Base-by-base conservation (phyloP, 1,139 yeast species). In the Saccharomyces hybrid region DNA sequence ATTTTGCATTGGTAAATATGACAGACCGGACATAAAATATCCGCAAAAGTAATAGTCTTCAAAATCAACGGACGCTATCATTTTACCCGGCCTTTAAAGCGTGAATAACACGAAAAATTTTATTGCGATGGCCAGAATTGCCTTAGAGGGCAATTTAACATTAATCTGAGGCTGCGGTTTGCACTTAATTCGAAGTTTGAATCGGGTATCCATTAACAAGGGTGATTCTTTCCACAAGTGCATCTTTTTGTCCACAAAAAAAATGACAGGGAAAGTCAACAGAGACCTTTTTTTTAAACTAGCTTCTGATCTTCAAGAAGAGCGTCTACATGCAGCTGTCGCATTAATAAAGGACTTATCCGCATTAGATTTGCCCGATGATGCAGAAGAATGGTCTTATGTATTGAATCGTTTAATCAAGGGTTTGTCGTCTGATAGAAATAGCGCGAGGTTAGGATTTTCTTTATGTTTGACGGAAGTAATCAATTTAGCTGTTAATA, bases 391-490 rank as follows among this genome's bases (percentile, higher is more conserved):
- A 64, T 89, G 95, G 90, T 79, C 80, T 52, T 91, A 93, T 67
- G 95, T 96, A 0, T 73, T 88, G 56, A 81, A 80, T 57, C 78
- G 98, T 64, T 75, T 93, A 57, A 78, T 88, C 56, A 84, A 83
- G 61, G 98, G 98, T 50, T 75, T 93, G 49, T 78, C 88, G 8
- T 86, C 96, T 11, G 80, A 90, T 20, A 80, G 95, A 65, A 96
- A 88, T 48, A 78, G 90, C 50, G 95, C 97, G 1, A 75, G 97
- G 56, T 73, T 88, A 47, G 99, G 99, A 1, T 91, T 86, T 64
- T 88, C 96, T 3, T 81, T 89, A 79, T 95, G 97, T 47, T 73
- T 93, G 49, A 82, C 93, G 0, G 98, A 93, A 69, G 75, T 89
- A 1, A 67, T 82, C 27, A 71, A 73, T 32, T 73, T 83, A 25